Percentiles rank a stretch among this genome's conserved stretches.
Conservation (phyloP, 2,329 filamentous ascomycete species). For the Aspergillus sp. region DNA sequence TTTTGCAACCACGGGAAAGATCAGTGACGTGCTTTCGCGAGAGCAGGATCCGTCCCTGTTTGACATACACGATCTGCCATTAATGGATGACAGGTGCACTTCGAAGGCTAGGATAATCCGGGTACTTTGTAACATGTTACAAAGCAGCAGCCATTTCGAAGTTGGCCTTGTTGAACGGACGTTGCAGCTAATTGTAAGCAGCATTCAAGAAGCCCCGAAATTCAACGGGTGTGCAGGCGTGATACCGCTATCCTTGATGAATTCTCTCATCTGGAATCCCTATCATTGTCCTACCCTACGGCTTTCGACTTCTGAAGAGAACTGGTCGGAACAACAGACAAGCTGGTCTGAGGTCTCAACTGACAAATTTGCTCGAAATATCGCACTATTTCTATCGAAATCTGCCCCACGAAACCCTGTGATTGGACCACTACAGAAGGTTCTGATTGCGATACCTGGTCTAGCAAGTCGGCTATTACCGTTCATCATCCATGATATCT, state of each 20-base stretch:
- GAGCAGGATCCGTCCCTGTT: constrained; percentile 31
- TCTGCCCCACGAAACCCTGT: constrained; percentile 59
- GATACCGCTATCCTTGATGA: constrained; percentile 32
- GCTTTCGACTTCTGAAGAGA: constrained; percentile 14
- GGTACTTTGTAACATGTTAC: constrained; percentile 56
- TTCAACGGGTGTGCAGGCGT: constrained; percentile 28
- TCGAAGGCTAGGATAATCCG: constrained; percentile 60
- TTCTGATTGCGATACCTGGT: constrained; percentile 59
- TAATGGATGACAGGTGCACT: constrained; percentile 10
- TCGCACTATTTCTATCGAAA: constrained; percentile 48
- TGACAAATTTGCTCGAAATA: constrained; percentile 28
- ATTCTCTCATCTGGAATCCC: constrained; percentile 36
- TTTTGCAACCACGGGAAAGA: constrained; percentile 66
- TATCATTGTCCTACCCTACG: constrained; percentile 33
- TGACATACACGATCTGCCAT: constrained; percentile 4
- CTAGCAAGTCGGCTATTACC: constrained; percentile 72
- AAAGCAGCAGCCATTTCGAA: constrained; percentile 47
- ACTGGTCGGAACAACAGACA: constrained; percentile 8
- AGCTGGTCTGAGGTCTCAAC: constrained; percentile 15
- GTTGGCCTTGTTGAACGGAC: constrained; percentile 40
- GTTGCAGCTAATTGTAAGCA: constrained; percentile 37
- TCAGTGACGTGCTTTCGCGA: constrained; percentile 44
- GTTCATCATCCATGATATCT: constrained; percentile 74
- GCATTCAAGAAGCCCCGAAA: constrained; percentile 22
- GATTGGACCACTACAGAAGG: constrained; percentile 59